Evolutionary conservation across 2,329 filamentous ascomycete genomes (phyloP).

Genomic region (Alternaria sp.): DNA sequence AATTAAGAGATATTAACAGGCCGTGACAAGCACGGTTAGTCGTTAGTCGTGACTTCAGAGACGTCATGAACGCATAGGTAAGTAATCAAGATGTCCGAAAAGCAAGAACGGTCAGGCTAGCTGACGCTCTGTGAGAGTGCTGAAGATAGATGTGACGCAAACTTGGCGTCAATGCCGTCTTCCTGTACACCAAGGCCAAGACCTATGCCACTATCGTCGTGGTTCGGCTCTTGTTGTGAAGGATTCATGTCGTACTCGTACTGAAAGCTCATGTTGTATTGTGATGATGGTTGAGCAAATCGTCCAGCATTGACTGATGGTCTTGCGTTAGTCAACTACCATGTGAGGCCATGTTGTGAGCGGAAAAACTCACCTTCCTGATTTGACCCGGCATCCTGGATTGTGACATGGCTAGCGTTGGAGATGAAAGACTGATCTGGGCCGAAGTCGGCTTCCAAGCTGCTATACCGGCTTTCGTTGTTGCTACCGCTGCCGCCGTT

Average conservation of each 20-base stretch:
- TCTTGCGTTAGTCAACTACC: conserved; percentile 49
- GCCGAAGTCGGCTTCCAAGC: conserved; percentile 49
- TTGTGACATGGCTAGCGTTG: conserved; percentile 32
- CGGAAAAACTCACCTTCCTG: conserved; percentile 43
- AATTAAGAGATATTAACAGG: conserved; percentile 18
- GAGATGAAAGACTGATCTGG: conserved; percentile 47
- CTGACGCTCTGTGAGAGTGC: conserved; percentile 34
- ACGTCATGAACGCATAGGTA: conserved; percentile 13
- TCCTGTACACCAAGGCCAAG: conserved; percentile 47
- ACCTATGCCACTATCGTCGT: conserved; percentile 49
- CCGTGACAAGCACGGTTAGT: conserved; percentile 13
- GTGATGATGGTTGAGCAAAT: conserved; percentile 40
- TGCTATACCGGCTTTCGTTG: conserved; percentile 51
- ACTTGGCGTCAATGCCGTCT: conserved; percentile 48
- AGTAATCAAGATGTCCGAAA: conserved; percentile 17
- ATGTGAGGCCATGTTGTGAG: conserved; percentile 13
- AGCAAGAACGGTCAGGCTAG: conserved; percentile 17
- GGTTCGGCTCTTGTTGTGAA: conserved; percentile 43
- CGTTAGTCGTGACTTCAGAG: conserved; percentile 21
- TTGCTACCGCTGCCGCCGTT: conserved; percentile 50
- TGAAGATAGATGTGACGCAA: conserved; percentile 37
- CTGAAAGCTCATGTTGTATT: conserved; percentile 47
- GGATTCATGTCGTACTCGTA: conserved; percentile 44
- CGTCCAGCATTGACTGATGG: conserved; percentile 46
- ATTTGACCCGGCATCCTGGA: conserved; percentile 33